Conservation (phyloP, 768 basidiomycete species). For the Sarcodon sp. region DNA sequence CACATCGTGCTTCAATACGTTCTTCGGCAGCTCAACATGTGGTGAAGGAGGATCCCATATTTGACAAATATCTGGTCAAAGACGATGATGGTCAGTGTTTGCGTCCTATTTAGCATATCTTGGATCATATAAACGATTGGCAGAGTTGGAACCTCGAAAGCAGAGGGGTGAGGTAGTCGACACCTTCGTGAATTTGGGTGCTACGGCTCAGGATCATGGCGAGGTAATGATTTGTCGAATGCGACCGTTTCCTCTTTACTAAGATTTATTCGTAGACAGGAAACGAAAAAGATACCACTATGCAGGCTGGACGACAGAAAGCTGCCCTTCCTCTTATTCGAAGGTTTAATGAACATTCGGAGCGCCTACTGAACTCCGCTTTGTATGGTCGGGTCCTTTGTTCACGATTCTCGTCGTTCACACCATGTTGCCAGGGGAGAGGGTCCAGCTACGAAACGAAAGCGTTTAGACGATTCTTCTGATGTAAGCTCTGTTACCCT, state of each 20-base stretch:
- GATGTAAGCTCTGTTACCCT: slow-evolving; percentile 22
- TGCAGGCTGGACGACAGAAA: slow-evolving; percentile 87
- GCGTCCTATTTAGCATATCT: neutral
- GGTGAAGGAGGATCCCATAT: slow-evolving; percentile 84
- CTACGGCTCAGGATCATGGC: slow-evolving; percentile 84
- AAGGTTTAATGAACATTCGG: slow-evolving; percentile 97
- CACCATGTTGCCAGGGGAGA: slow-evolving; percentile 32
- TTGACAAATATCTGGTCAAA: slow-evolving; percentile 92
- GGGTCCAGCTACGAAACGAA: slow-evolving; percentile 44
- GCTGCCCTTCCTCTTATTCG: slow-evolving; percentile 86
- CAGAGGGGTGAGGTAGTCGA: slow-evolving; percentile 56
- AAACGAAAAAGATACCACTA: slow-evolving; percentile 83
- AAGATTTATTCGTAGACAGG: slow-evolving; percentile 45
- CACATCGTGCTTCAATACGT: slow-evolving; percentile 86
- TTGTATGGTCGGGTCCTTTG: slow-evolving; percentile 30
- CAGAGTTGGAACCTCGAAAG: slow-evolving; percentile 71
- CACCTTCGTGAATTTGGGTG: slow-evolving; percentile 72
- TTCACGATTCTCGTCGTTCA: neutral
- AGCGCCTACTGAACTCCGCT: slow-evolving; percentile 72
- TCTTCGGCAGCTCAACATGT: slow-evolving; percentile 76
- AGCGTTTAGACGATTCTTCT: slow-evolving; percentile 28
- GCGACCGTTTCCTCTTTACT: neutral
- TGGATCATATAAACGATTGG: slow-evolving; percentile 7
- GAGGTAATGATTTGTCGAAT: slow-evolving; percentile 36
- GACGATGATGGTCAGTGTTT: slow-evolving; percentile 75